A percentile compares a stretch with the other conserved stretches of the same genome.
Evolutionary conservation across 1,284 basidiomycete genomes (phyloP).

Genomic region (Ceratobasidium sp.): DNA sequence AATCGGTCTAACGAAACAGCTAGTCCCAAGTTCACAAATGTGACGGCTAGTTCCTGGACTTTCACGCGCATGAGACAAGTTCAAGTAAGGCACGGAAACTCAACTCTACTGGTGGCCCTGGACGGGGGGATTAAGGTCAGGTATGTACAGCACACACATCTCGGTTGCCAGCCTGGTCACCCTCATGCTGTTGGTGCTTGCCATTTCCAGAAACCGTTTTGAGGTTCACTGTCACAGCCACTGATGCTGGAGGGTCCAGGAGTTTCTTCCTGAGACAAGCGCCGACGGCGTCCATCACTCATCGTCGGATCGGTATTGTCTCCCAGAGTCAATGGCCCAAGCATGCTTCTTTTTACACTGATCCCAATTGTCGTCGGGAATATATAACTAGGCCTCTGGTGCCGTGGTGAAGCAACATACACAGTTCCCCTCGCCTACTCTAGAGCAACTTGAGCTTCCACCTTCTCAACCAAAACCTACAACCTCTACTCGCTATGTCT

Average conservation of each 20-base stretch:
- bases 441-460: conserved; percentile 1
- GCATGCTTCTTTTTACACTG: conserved; percentile 19
- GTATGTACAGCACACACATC: neutral
- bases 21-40: neutral
- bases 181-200: neutral
- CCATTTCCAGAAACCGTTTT: conserved; percentile 21
- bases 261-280: conserved; percentile 26
- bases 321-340: conserved; percentile 39
- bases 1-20: neutral
- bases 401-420: neutral
- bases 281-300: conserved; percentile 41
- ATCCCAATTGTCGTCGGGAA: conserved; percentile 39
- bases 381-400: conserved; percentile 28
- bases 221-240: conserved; percentile 23
- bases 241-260: conserved; percentile 7
- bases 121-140: neutral
- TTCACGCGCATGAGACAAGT: neutral
- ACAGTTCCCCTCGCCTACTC: neutral
- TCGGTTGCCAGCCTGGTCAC: conserved; percentile 15
- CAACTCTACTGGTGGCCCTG: neutral
- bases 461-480: conserved; percentile 1
- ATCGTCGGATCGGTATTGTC: conserved; percentile 38
- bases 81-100: neutral
- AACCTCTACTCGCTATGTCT: neutral
- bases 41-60: neutral